Evolutionary conservation across 441 rosid species (phyloP), one percentile per base, ranked within the genome.

Genomic region (Dalechampia spathulata): DNA sequence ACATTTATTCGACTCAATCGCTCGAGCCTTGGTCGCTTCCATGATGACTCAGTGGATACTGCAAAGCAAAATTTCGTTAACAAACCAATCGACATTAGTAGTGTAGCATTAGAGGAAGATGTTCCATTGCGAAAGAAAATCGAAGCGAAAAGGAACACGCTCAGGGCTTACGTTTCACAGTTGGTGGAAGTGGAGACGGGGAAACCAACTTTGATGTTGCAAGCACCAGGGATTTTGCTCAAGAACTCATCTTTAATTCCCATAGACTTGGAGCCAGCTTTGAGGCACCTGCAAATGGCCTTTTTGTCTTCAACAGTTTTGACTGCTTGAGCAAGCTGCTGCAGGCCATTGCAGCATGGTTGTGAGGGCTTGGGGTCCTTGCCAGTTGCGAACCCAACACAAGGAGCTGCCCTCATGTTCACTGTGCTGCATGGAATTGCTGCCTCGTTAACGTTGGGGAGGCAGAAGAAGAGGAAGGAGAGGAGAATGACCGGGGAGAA

Each of bases 121-220:
- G n/a, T n/a, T n/a, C n/a, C n/a, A n/a, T n/a, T n/a, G n/a, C n/a
- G n/a, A n/a, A n/a, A n/a, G n/a, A n/a, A n/a, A 38, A 5, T 23
- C n/a, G n/a, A n/a, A n/a, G n/a, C n/a, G n/a, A n/a, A n/a, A n/a
- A n/a, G n/a, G n/a, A n/a, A n/a, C n/a, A n/a, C n/a, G n/a, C n/a
- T n/a, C n/a, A n/a, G 26, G 13, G 51, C 74, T 59, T 13, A 68
- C 75, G 20, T 61, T 21, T 66, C 67, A n/a, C 78, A 78, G 49
- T 73, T 45, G 48, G 67, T 60, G 60, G 15, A 16, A 0, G 28
- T 26, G 32, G 75, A 70, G 25, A 75, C 71, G 11, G 73, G 62
- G 57, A 73, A 78, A 6, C 78, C 73, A 45, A 78, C 73, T 17
- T 75, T 61, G 58, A 78, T 66, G 15, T 41, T 47, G 73, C 77